Evolutionary conservation across 305 asterid species (phyloP).

Genomic region (Vinca major): DNA sequence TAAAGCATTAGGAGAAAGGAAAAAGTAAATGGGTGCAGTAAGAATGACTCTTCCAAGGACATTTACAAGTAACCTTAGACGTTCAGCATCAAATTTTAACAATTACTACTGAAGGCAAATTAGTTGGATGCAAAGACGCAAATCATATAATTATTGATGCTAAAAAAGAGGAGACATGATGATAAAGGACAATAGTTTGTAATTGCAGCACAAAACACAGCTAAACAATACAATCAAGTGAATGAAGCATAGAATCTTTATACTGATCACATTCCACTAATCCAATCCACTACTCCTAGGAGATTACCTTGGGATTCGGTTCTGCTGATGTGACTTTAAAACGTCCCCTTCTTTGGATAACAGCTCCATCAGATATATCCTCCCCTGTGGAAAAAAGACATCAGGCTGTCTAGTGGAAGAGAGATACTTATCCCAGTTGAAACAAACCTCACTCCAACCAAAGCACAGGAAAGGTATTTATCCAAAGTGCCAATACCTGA

Average conservation of each 20-base stretch:
- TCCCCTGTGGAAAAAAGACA: slow-evolving; percentile 49
- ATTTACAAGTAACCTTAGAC: neutral
- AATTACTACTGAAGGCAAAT: neutral
- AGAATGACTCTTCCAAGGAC: neutral
- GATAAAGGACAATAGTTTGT: neutral
- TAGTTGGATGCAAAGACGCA: neutral
- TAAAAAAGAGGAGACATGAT: neutral
- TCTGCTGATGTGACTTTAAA: slow-evolving; percentile 93
- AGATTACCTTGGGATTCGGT: slow-evolving; percentile 53
- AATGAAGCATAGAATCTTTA: neutral
- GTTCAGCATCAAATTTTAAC: neutral
- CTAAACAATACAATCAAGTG: neutral
- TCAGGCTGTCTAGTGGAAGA: neutral
- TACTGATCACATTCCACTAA: neutral
- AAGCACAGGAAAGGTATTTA: neutral
- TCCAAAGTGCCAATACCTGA: slow-evolving; percentile 32
- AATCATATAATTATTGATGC: neutral
- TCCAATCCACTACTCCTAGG: neutral
- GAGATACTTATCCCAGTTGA: neutral
- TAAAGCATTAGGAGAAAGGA: neutral
- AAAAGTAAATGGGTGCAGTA: too few relatives aligned
- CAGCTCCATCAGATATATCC: slow-evolving; percentile 68
- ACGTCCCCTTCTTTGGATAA: slow-evolving; percentile 86
- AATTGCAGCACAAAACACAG: neutral
- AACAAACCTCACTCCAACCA: slow-evolving; percentile 1